These are phyloP conservation scores for Thraustotheca clavata DNA, from an alignment of 352 stramenopile genomes.

Conservation along the genomic window DNA sequence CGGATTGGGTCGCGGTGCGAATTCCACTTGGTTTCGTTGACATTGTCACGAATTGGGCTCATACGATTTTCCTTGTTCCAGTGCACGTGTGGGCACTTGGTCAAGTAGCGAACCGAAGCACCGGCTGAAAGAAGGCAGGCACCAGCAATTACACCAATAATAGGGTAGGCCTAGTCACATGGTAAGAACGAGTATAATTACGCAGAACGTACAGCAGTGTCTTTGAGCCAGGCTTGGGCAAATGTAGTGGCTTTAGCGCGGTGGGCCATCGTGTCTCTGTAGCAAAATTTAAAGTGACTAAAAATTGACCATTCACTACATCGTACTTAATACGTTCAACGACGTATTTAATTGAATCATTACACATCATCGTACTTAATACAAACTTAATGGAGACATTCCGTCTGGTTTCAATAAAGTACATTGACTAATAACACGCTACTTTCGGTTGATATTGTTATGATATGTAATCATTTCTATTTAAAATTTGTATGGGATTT, in stretches of 20 bases:
- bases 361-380: no score
- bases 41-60: neutral
- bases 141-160: constrained; percentile 18
- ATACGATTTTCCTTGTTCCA: constrained; percentile 19
- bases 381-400: no score
- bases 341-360: no score
- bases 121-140: constrained; percentile 3
- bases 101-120: constrained; percentile 13
- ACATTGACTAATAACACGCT: no score
- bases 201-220: constrained; percentile 15
- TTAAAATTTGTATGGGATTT: no score
- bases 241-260: constrained; percentile 19
- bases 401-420: no score
- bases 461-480: no score
- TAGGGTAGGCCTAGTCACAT: constrained; percentile 9
- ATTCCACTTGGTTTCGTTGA: constrained; percentile 10
- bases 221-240: constrained; percentile 18
- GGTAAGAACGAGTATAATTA: neutral
- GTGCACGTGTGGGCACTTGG: constrained; percentile 12
- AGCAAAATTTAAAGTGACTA: constrained; percentile 16
- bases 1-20: constrained; percentile 16
- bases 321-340: no score
- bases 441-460: no score
- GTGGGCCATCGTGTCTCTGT: constrained; percentile 16
- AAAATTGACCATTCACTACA: no score